Base-by-base conservation (phyloP, 2,329 filamentous ascomycete genomes). In the Corniculantispora saksenae region DNA sequence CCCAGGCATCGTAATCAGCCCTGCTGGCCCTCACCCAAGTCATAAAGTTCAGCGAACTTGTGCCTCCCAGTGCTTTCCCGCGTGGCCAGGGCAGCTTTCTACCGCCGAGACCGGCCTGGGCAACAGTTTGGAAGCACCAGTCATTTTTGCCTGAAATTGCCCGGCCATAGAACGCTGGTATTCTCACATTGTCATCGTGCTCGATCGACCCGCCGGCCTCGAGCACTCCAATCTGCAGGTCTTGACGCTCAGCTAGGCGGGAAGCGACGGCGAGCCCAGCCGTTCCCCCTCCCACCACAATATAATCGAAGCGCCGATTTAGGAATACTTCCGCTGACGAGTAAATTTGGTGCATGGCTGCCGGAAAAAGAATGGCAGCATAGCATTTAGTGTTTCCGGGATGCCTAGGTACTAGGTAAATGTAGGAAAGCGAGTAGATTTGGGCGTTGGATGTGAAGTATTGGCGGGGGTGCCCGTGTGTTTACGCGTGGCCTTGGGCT, bases 21-120 rank as follows among this genome's bases (percentile, higher is more conserved):
- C 70, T 75, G 57, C 76, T 78, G 8, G 79, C 83, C 38, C 82
- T 78, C 61, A 80, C 80, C 77, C 80, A 81, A 56, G 85, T 83
- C 83, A 87, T 84, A 67, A 83, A 85, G 68, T 89, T 88, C 56
- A 89, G 79, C 0, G 84, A 84, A 19, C 82, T 85, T 8, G 87
- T 87, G 8, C 89, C 89, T 21, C 89, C 89, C 0, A 91, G 79
- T 0, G 86, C 82, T 65, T 76, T 81, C 8, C 82, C 82, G 17
- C 80, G 72, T 0, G 78, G 76, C 76, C 77, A 82, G 12, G 76
- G 69, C 25, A 83, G 69, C 32, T 59, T 72, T 54, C 82, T 77
- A 1, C 81, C 77, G 2, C 68, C 73, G 4, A 81, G 71, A 2
- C 75, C 75, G 21, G 68, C 62, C 67, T 82, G 80, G 7, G 78